Evolutionary conservation across 108 stramenopile genomes (phyloP), one percentile per base, ranked within the genome.

Genomic region (Stephanodiscus triporus): DNA sequence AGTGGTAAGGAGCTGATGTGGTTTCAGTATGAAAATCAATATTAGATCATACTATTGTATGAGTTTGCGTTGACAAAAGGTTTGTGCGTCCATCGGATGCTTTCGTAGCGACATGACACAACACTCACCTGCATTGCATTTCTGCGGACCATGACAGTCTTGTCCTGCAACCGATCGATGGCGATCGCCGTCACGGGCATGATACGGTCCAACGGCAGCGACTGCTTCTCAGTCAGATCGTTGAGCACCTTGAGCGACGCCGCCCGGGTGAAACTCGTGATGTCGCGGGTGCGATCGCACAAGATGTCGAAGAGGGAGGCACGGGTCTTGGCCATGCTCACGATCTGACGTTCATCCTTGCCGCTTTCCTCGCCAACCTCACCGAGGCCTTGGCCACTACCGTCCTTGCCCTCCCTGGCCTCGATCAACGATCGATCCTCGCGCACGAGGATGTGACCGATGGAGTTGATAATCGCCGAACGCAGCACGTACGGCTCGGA

Each of bases 111-210:
- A 27, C 10, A 57, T 16, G 0, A 40, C 45, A 2, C 5, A 55
- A 26, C 47, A 70, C 89, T 72, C 77, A 94, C 93, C 93, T 93
- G 89, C 72, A 96, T 85, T 11, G 97, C 92, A 66, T 85, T 89
- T 60, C 96, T 87, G 30, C 98, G 83, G 60, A 96, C 97, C 65
- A 97, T 84, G n/a, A 97, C 92, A 68, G 96, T 95, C 80, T 94
- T 97, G 59, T 99, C 98, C 55, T 89, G 84, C 26, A 99, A 80
- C 22, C 98, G 84, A 66, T 95, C 95, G 60, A 89, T 85, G 4
- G 95, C 97, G 56, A 96, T 82, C 0, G 54, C 72, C 14, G 96
- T 94, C 20, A 96, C 95, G 48, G 83, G 83, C 67, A 84, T 83
- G 42, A 93, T 61, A 8, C 90, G 63, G 34, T 85, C 89, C 38